Conservation (phyloP, 1,284 basidiomycete genomes). For the Marasmius sp. region DNA sequence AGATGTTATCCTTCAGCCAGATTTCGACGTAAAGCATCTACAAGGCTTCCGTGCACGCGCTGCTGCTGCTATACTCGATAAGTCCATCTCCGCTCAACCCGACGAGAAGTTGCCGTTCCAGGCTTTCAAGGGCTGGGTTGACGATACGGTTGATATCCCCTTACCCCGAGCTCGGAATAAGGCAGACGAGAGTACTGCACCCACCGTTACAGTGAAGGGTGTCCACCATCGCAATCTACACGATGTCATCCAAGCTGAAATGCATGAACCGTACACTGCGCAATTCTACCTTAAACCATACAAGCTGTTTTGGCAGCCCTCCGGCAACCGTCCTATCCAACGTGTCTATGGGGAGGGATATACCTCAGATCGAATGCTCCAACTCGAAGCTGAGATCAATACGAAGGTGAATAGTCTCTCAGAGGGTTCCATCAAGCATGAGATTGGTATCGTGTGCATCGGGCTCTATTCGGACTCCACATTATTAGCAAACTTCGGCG, state of each 20-base stretch:
- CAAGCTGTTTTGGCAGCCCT: conserved; percentile 6
- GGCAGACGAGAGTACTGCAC: background rate
- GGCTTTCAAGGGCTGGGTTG: conserved; percentile 2
- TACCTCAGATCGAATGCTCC: background rate
- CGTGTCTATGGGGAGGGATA: conserved; percentile 4
- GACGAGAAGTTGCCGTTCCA: background rate
- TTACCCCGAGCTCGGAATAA: background rate
- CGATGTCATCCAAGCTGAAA: background rate
- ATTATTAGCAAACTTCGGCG: conserved; percentile 29
- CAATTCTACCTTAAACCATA: conserved; percentile 1
- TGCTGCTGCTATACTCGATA: background rate
- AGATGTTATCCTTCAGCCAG: conserved; percentile 1
- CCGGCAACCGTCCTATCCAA: background rate
- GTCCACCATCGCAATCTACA: background rate
- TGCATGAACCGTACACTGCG: background rate
- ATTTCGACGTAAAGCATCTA: background rate
- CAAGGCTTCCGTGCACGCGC: background rate
- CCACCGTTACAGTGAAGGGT: background rate
- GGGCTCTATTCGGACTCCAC: conserved; percentile 22
- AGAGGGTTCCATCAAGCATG: background rate
- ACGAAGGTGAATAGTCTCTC: background rate
- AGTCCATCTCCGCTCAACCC: background rate
- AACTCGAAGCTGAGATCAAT: background rate
- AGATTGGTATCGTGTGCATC: conserved; percentile 2
- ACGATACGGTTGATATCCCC: background rate